Evolutionary conservation across 2,329 filamentous ascomycete genomes (phyloP), one percentile per base, ranked within the genome.

Genomic region (Chaetoscypha palmicola): DNA sequence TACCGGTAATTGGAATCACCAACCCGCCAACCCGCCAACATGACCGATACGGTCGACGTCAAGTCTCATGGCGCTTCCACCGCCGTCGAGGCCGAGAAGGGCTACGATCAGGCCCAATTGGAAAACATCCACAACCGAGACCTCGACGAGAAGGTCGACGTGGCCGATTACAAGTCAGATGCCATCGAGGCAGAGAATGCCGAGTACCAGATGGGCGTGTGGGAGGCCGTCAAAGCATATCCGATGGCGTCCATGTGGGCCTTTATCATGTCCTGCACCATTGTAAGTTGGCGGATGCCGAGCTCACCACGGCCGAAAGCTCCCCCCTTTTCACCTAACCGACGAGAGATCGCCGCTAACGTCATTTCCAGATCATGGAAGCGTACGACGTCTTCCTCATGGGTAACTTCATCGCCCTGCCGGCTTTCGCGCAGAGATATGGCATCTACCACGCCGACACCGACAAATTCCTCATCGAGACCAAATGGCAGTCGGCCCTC

Each of bases 301-400:
- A 48, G 41, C 17, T 41, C 41, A 10, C 26, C 10, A 30, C 34
- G 23, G n/a, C 17, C 14, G 20, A 24, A 34, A 46, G 23, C 21
- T 24, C 19, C n/a, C n/a, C n/a, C n/a, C n/a, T n/a, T n/a, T n/a
- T n/a, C n/a, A n/a, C n/a, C n/a, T n/a, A n/a, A n/a, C n/a, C n/a
- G n/a, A n/a, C n/a, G n/a, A n/a, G n/a, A n/a, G n/a, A n/a, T n/a
- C n/a, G n/a, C n/a, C n/a, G 24, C 24, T 28, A 28, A 28, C 24
- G n/a, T n/a, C n/a, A n/a, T 51, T 51, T 20, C 10, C 26, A 80
- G 76, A 76, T 68, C 53, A 81, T 81, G 77, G 77, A 81, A 59
- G 73, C 76, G 3, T 81, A 78, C 67, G 70, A 70, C 59, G 72
- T 81, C 49, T 80, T 81, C 66, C 64, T 81, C 17, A 77, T 74